Evolutionary conservation across 768 basidiomycete species (phyloP), one percentile per base, ranked within the genome.

Genomic region (Amylocystis lapponica): DNA sequence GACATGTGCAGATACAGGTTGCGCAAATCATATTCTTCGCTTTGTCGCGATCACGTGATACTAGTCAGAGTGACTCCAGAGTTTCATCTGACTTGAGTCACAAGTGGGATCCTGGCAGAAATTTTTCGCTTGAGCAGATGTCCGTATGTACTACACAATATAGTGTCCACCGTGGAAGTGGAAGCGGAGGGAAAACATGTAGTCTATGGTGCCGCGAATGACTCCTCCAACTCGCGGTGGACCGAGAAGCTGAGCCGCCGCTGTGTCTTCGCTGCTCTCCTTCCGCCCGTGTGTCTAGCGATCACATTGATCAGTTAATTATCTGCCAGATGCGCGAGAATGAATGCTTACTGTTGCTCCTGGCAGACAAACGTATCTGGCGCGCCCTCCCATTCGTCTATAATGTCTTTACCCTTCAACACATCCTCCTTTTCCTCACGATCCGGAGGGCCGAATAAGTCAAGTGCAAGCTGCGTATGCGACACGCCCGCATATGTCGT

Each of bases 281-380:
- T 70, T n/a, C 91, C 91, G 6, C 89, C 90, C 0, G 90, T 92
- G 71, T 83, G 82, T 55, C 85, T 88, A 39, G 14, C 45, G 2
- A 29, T 27, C 30, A 35, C 31, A 35, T 13, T 34, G n/a, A n/a
- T n/a, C n/a, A n/a, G n/a, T n/a, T n/a, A n/a, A n/a, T n/a, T n/a
- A n/a, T n/a, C n/a, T n/a, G 35, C 51, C 21, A 52, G 25, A 8
- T 27, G 23, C 20, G 5, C 38, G 9, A 35, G 22, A 46, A 36
- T 19, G 19, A 42, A 46, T 16, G 49, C 78, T 36, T 42, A 86
- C 86, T 75, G 76, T 62, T 91, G 89, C 63, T 99, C 96, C 66
- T 98, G 96, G 58, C 96, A 99, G 5, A 97, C 94, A 64, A 96
- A 99, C 50, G 86, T 91, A 60, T 97, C 94, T 0, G 96, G 96